Percentiles rank a stretch among this genome's conserved stretches.
phyloP scores from a whole-genome alignment of 495 filamentous ascomycete species.

The Chaetomium cochliodes region DNA sequence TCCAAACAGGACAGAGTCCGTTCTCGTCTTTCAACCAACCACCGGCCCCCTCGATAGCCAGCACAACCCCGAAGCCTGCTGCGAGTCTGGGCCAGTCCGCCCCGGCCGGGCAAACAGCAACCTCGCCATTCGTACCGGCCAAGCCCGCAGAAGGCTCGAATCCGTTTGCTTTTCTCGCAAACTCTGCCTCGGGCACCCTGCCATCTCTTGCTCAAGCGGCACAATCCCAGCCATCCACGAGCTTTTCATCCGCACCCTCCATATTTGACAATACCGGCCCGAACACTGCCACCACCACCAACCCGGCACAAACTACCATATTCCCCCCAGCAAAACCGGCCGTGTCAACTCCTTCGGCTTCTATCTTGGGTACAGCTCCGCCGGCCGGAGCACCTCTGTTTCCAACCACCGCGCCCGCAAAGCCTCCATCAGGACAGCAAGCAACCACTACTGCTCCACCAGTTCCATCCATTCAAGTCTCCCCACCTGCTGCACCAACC shows the following conservation, averaged over 20 bases:
- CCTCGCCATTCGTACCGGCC: constrained; percentile 1
- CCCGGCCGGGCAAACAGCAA: constrained; percentile 2
- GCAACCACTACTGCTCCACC: constrained; percentile 1
- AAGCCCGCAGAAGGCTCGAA: constrained; percentile 6
- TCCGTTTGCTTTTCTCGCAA: constrained; percentile 10
- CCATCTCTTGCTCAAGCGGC: neutral
- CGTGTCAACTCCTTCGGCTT: neutral
- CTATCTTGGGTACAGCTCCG: neutral
- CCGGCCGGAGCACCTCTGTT: constrained; percentile 1
- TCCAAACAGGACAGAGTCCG: constrained; percentile 8
- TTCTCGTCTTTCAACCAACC: constrained; percentile 14
- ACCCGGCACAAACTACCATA: neutral
- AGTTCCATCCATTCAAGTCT: constrained; percentile 15
- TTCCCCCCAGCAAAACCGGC: neutral
- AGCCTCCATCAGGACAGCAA: constrained; percentile 1
- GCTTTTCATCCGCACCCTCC: neutral
- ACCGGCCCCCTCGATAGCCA: neutral
- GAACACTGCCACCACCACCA: neutral
- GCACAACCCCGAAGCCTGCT: neutral
- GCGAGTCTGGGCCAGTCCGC: neutral
- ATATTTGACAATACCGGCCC: neutral
- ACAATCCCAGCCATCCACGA: neutral
- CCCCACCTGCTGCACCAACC: constrained; percentile 1
- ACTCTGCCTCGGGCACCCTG: neutral
- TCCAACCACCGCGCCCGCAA: neutral